phyloP scores from a whole-genome alignment of 1,284 basidiomycete species.

The Trichosporon inkin region DNA sequence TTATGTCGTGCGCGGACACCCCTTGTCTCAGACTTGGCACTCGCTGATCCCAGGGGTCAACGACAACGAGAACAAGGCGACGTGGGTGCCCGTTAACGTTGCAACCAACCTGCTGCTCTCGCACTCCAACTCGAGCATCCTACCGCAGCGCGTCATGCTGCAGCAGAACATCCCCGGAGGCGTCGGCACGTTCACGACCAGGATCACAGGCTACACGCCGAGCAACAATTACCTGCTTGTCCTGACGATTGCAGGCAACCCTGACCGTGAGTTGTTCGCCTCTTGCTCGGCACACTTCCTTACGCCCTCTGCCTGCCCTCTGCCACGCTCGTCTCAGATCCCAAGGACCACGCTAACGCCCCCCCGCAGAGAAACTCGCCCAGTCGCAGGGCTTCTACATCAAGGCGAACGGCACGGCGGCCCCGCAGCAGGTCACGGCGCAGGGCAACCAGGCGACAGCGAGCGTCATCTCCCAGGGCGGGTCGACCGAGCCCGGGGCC shows the following conservation, averaged over 20 bases:
- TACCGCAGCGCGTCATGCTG: slow-evolving; percentile 10
- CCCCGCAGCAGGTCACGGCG: slow-evolving; percentile 9
- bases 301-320: too few relatives aligned
- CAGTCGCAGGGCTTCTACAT: slow-evolving; percentile 22
- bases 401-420: slow-evolving; percentile 17
- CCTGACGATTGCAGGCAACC: slow-evolving; percentile 13
- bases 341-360: slow-evolving; percentile 64
- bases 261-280: slow-evolving; percentile 13
- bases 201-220: slow-evolving; percentile 9
- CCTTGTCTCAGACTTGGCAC: too few relatives aligned
- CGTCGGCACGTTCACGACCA: slow-evolving; percentile 5
- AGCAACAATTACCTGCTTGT: slow-evolving; percentile 16
- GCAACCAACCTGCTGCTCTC: slow-evolving; percentile 16
- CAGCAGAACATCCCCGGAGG: slow-evolving; percentile 18
- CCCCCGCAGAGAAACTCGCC: slow-evolving; percentile 82
- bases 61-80: slow-evolving; percentile 19
- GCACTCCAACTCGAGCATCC: slow-evolving; percentile 10
- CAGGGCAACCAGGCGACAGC: slow-evolving; percentile 1
- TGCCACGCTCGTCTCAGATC: too few relatives aligned
- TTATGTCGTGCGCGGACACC: too few relatives aligned
- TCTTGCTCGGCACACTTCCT: too few relatives aligned
- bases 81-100: slow-evolving; percentile 16
- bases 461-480: background rate
- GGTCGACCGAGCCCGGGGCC: background rate
- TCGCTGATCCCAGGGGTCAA: slow-evolving; percentile 21